Evolutionary conservation across 495 filamentous ascomycete species (phyloP).

Genomic region (Tuber borchii): DNA sequence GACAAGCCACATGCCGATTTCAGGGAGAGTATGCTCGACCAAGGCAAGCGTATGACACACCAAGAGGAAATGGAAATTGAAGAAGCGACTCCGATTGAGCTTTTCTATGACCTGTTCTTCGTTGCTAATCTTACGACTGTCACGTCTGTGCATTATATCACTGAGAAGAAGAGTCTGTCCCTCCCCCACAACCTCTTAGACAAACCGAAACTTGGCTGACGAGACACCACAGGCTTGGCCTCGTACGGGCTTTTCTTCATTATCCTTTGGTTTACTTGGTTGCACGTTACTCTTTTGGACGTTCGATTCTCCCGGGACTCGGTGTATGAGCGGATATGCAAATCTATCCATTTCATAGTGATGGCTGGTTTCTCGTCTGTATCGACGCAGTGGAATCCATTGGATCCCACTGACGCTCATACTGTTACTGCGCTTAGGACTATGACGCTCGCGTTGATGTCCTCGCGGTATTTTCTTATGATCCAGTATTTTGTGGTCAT

Average conservation of each 20-base stretch:
- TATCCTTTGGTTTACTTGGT: conserved; percentile 68
- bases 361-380: conserved; percentile 62
- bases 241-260: conserved; percentile 55
- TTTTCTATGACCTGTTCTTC: conserved; percentile 61
- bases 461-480: conserved; percentile 53
- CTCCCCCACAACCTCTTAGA: not conserved
- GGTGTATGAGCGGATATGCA: conserved; percentile 60
- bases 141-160: conserved; percentile 53
- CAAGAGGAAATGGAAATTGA: conserved; percentile 33
- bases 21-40: conserved; percentile 4
- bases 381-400: conserved; percentile 44
- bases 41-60: conserved; percentile 11
- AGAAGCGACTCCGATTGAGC: conserved; percentile 47
- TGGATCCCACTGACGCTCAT: conserved; percentile 43
- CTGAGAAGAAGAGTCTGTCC: conserved; percentile 31
- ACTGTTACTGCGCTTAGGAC: conserved; percentile 48
- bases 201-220: not conserved
- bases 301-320: conserved; percentile 62
- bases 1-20: not conserved
- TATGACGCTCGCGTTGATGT: conserved; percentile 54
- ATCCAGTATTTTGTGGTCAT: conserved; percentile 55
- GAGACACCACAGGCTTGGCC: conserved; percentile 26
- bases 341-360: conserved; percentile 56
- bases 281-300: conserved; percentile 61
- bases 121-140: conserved; percentile 60